Evolutionary conservation across 179 eudicot genomes (phyloP), one percentile per base, ranked within the genome.

Genomic region (Silene coronaria): DNA sequence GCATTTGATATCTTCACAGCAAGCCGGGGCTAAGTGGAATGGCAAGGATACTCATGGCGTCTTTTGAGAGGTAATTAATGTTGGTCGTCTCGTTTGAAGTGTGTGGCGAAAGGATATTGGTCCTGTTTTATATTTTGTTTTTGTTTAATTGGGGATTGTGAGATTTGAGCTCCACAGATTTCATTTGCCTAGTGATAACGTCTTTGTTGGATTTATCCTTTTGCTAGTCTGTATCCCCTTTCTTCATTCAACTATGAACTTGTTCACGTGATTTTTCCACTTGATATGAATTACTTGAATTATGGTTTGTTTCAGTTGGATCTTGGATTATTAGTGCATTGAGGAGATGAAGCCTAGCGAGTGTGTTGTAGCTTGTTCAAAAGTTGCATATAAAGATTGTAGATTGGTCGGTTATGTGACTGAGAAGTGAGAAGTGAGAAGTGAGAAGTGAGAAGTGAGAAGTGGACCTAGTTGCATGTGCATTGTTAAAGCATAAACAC

Each of bases 391-490:
- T 32, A 32, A 32, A 32, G 36, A 32, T 32, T 32, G 36, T 3
- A 32, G 36, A 32, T 32, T 32, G 36, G 45, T 36, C 7, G 45
- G 45, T 36, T 36, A 36, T 4, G 45, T 36, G 45, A 36, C 11
- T 0, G 9, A 36, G 45, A 6, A 36, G 10, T 36, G n/a, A n/a
- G n/a, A n/a, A n/a, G n/a, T n/a, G n/a, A n/a, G n/a, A n/a, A n/a
- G n/a, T n/a, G n/a, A n/a, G n/a, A n/a, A n/a, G n/a, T n/a, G n/a
- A n/a, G n/a, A n/a, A n/a, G n/a, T 36, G 42, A 28, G 45, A 64
- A 64, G 42, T 64, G 68, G 68, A 64, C 68, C 21, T 30, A 42
- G 28, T 64, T 4, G 68, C 68, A 64, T 64, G 68, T 64, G 68
- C 19, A 30, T 6, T 6, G 13, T 19, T 12, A 26, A 6, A 11